Evolutionary conservation across 805 yeast genomes (phyloP).

Genomic region (Yarrowia deformans): DNA sequence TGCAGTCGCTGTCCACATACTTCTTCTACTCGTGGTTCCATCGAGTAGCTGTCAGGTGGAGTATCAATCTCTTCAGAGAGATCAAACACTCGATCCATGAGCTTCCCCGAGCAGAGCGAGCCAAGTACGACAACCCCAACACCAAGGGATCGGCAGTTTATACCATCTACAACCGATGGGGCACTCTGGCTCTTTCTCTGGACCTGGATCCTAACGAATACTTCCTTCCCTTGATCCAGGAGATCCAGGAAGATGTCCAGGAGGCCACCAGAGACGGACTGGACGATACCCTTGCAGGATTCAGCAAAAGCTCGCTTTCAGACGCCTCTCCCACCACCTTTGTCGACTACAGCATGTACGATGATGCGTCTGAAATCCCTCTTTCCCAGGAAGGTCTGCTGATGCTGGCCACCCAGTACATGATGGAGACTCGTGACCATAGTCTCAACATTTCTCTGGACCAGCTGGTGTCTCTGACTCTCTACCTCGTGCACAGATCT

Average conservation of each 20-base stretch:
- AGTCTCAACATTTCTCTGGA: conserved; percentile 20
- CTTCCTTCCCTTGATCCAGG: conserved; percentile 2
- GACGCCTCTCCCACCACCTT: conserved; percentile 24
- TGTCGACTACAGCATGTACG: conserved; percentile 34
- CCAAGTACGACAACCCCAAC: conserved; percentile 32
- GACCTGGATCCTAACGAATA: conserved; percentile 33
- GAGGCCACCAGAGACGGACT: conserved; percentile 17
- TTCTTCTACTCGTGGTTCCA: conserved; percentile 55
- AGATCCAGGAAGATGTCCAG: conserved; percentile 19
- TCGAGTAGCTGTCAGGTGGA: conserved; percentile 47
- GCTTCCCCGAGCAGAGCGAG: conserved; percentile 26
- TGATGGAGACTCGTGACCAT: conserved; percentile 45
- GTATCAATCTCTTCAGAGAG: conserved; percentile 49
- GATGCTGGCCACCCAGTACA: conserved; percentile 49
- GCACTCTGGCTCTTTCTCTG: conserved; percentile 25
- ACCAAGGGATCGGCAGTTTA: conserved; percentile 16
- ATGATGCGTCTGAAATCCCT: conserved; percentile 23
- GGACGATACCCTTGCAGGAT: conserved; percentile 17
- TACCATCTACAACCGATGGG: conserved; percentile 37
- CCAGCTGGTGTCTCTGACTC: conserved; percentile 11
- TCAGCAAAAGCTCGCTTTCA: conserved; percentile 18
- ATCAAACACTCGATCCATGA: conserved; percentile 44
- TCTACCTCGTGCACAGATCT: conserved; percentile 22
- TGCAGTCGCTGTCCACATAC: conserved; percentile 68
- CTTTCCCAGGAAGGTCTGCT: conserved; percentile 50